These are phyloP conservation scores for Syncephalastrum racemosum DNA, from an alignment of 371 early-diverging fungal species.

Conservation along the genomic window DNA sequence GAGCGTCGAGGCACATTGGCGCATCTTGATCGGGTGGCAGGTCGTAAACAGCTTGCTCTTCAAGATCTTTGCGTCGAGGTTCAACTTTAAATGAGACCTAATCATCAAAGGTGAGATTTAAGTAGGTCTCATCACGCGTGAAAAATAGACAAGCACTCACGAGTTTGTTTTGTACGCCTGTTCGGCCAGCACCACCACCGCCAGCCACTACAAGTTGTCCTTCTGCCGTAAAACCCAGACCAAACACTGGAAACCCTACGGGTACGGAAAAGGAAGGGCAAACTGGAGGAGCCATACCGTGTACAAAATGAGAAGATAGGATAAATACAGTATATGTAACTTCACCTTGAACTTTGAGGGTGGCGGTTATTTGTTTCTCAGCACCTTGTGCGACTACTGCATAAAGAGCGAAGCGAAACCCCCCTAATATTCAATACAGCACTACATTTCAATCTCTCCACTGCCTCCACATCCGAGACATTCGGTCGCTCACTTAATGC, in stretches of 20 bases:
- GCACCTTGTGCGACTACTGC: constrained; percentile 5
- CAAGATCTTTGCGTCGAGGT: constrained; percentile 45
- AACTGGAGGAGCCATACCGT: constrained; percentile 1
- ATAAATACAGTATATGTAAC: not conserved
- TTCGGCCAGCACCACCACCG: constrained; percentile 70
- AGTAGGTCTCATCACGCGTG: not conserved
- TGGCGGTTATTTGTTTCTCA: not conserved
- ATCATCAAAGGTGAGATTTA: not conserved
- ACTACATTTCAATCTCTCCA: too few relatives aligned
- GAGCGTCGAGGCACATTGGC: constrained; percentile 68
- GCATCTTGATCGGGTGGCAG: constrained; percentile 67
- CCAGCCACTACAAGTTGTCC: constrained; percentile 67
- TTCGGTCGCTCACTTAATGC: too few relatives aligned
- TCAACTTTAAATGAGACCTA: constrained; percentile 60
- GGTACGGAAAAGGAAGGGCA: constrained; percentile 44
- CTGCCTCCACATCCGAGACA: too few relatives aligned
- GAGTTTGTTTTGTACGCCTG: constrained; percentile 72
- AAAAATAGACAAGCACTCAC: constrained; percentile 42
- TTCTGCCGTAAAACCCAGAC: constrained; percentile 55
- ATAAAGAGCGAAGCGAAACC: constrained; percentile 1
- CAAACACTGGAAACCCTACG: constrained; percentile 66
- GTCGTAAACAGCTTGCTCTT: constrained; percentile 46
- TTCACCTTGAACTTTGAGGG: too few relatives aligned
- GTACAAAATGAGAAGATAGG: not conserved
- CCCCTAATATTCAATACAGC: too few relatives aligned